These are phyloP conservation scores for Petasospora fabianii DNA, from an alignment of 1,139 yeast species.

Conservation along the genomic window DNA sequence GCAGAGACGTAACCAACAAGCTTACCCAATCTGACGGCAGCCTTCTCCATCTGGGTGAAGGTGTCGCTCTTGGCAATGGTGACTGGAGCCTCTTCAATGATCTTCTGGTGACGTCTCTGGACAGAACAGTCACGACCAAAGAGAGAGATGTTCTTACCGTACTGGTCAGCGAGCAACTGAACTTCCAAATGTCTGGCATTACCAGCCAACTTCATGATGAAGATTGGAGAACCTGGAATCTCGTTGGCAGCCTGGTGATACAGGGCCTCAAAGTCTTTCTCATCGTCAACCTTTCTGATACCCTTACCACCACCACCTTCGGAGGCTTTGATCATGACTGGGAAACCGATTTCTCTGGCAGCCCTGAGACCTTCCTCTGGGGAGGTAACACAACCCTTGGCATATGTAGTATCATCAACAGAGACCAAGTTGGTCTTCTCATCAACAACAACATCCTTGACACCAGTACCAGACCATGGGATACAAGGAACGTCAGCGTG, in stretches of 20 bases:
- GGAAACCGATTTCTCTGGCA: slow-evolving; percentile 87
- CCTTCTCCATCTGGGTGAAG: slow-evolving; percentile 87
- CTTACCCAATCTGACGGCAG: slow-evolving; percentile 94
- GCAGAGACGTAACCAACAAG: slow-evolving; percentile 97
- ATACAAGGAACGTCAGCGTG: slow-evolving; percentile 97
- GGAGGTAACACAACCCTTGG: slow-evolving; percentile 78
- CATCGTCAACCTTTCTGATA: slow-evolving; percentile 85
- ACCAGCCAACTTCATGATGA: slow-evolving; percentile 92
- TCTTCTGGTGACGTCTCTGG: slow-evolving; percentile 95
- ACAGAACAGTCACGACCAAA: slow-evolving; percentile 98
- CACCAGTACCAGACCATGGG: slow-evolving; percentile 99
- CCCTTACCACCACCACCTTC: slow-evolving; percentile 99
- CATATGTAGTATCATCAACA: slow-evolving; percentile 77
- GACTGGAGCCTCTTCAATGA: slow-evolving; percentile 95
- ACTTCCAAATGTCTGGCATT: slow-evolving; percentile 95
- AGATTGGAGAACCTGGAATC: slow-evolving; percentile 94
- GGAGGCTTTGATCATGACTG: slow-evolving; percentile 94
- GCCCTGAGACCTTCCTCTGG: slow-evolving; percentile 87
- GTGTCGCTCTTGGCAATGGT: slow-evolving; percentile 87
- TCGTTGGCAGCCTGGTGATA: slow-evolving; percentile 91
- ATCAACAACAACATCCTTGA: slow-evolving; percentile 73
- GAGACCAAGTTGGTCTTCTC: slow-evolving; percentile 72
- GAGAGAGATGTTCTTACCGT: slow-evolving; percentile 88
- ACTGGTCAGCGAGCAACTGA: slow-evolving; percentile 91
- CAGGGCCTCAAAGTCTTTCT: slow-evolving; percentile 62